Conservation (phyloP, 768 basidiomycete species). For the Rhizopogon sp. region DNA sequence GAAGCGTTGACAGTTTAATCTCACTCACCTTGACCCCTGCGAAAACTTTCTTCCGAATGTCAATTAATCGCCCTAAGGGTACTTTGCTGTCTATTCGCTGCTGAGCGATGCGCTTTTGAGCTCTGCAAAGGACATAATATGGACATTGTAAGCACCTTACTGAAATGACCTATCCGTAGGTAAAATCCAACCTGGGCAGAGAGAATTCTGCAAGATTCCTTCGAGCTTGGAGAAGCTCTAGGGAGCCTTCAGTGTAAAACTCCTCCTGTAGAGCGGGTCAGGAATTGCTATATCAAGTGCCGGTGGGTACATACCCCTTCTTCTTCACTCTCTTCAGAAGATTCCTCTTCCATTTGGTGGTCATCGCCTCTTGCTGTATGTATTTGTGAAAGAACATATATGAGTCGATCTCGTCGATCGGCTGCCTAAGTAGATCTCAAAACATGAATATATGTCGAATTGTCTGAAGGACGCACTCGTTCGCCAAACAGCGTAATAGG, state of each 20-base stretch:
- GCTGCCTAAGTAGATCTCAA: slow-evolving; percentile 59
- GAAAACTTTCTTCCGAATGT: slow-evolving; percentile 88
- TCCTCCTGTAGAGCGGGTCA: slow-evolving; percentile 56
- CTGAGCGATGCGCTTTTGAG: slow-evolving; percentile 89
- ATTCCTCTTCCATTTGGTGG: slow-evolving; percentile 65
- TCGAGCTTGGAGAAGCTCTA: slow-evolving; percentile 82
- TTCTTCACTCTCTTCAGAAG: slow-evolving; percentile 67
- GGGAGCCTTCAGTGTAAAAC: slow-evolving; percentile 90
- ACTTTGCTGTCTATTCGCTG: slow-evolving; percentile 88
- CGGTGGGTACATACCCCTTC: slow-evolving; percentile 39
- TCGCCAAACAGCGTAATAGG: slow-evolving; percentile 98
- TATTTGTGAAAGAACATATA: slow-evolving; percentile 92
- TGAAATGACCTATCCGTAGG: slow-evolving; percentile 46
- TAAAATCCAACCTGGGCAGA: slow-evolving; percentile 85
- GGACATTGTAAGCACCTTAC: slow-evolving; percentile 74
- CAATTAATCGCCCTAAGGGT: slow-evolving; percentile 84
- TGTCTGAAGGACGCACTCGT: slow-evolving; percentile 58
- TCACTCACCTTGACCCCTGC: slow-evolving; percentile 76
- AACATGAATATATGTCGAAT: background rate
- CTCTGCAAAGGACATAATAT: slow-evolving; percentile 60
- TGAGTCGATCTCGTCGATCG: slow-evolving; percentile 92
- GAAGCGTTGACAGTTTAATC: background rate
- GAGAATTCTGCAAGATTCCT: slow-evolving; percentile 90
- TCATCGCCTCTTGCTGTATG: slow-evolving; percentile 84
- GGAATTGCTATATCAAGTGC: background rate